Evolutionary conservation across 1,284 basidiomycete genomes (phyloP).

Genomic region (Leccinum subspadiceum): DNA sequence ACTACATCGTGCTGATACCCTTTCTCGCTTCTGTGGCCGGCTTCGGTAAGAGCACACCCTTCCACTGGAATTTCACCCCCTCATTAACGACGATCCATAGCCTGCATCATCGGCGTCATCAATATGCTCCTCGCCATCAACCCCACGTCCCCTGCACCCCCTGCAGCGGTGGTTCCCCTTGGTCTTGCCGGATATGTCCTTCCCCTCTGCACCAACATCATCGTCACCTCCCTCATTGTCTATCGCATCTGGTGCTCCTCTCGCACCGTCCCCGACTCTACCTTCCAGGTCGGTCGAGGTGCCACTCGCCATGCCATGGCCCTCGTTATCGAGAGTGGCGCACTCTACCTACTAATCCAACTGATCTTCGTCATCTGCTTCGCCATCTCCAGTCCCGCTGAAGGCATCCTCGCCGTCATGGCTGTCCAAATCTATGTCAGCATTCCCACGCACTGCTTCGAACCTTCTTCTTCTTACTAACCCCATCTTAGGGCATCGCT

Average conservation of each 20-base stretch:
- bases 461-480: neutral
- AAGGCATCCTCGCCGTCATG: slow-evolving; percentile 35
- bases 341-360: slow-evolving; percentile 40
- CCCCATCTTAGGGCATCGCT: neutral
- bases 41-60: slow-evolving; percentile 29
- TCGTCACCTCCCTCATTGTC: slow-evolving; percentile 41
- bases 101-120: slow-evolving; percentile 26
- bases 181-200: slow-evolving; percentile 34
- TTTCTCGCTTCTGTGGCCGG: slow-evolving; percentile 32
- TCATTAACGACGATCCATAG: slow-evolving; percentile 17
- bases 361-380: slow-evolving; percentile 41
- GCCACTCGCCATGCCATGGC: slow-evolving; percentile 25
- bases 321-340: slow-evolving; percentile 42
- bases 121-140: slow-evolving; percentile 23
- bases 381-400: slow-evolving; percentile 34
- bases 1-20: slow-evolving; percentile 33
- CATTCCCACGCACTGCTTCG: neutral
- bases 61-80: neutral
- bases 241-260: slow-evolving; percentile 36
- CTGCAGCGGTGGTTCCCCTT: slow-evolving; percentile 31
- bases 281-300: slow-evolving; percentile 10
- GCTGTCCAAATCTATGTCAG: slow-evolving; percentile 43
- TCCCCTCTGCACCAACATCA: slow-evolving; percentile 39
- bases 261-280: slow-evolving; percentile 6
- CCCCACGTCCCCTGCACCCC: slow-evolving; percentile 30